Conservation (phyloP, 2,329 filamentous ascomycete genomes). For the Zarea fungicola region DNA sequence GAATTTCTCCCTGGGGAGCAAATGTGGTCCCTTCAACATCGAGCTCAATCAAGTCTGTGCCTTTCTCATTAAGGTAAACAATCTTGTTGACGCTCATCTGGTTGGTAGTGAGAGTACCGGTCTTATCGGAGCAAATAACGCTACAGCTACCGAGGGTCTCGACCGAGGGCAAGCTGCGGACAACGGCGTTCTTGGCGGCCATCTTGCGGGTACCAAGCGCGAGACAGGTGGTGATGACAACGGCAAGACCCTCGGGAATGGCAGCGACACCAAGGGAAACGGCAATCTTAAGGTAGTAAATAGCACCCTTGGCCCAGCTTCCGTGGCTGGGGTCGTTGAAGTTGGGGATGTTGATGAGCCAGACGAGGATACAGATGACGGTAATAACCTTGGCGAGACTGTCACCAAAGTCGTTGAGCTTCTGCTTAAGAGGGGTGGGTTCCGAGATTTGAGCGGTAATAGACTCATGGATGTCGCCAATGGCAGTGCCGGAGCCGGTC, state of each 20-base stretch:
- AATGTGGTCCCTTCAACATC: constrained; percentile 93
- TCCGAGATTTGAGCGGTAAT: constrained; percentile 97
- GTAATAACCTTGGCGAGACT: constrained; percentile 96
- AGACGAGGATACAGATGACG: constrained; percentile 91
- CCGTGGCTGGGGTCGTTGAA: constrained; percentile 94
- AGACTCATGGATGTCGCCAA: constrained; percentile 98
- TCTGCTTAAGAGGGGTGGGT: constrained; percentile 95
- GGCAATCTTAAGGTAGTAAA: constrained; percentile 99
- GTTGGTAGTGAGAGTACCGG: constrained; percentile 94
- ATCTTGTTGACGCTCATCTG: constrained; percentile 98
- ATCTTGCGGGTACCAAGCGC: constrained; percentile 96
- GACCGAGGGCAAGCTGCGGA: constrained; percentile 91
- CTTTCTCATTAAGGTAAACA: constrained; percentile 72
- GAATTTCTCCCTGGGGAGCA: constrained; percentile 72
- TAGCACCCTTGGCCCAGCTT: constrained; percentile 91
- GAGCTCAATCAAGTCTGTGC: constrained; percentile 73
- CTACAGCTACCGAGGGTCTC: constrained; percentile 98
- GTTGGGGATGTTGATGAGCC: constrained; percentile 97
- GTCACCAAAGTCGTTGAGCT: constrained; percentile 97
- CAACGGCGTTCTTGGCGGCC: constrained; percentile 97
- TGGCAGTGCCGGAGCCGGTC: constrained; percentile 86
- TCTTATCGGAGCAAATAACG: constrained; percentile 99
- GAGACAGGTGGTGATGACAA: constrained; percentile 98
- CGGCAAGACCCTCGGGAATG: constrained; percentile 93
- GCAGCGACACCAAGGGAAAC: constrained; percentile 96